A percentile compares a stretch with the other conserved stretches of the same genome.
Conservation (phyloP, 352 stramenopile species). For the Pythium phragmitis region DNA sequence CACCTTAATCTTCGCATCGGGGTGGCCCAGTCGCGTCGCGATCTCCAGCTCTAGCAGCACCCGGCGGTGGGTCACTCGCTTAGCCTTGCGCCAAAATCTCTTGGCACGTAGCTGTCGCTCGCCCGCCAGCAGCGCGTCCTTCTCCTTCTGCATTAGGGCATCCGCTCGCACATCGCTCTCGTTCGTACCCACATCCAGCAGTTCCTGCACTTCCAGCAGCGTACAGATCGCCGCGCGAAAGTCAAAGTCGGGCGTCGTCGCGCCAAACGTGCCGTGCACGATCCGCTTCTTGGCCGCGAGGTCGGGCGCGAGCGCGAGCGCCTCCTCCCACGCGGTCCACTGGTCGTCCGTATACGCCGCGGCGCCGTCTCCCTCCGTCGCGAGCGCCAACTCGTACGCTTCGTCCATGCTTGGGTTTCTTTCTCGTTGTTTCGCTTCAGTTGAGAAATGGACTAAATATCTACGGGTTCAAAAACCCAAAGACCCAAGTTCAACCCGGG, state of each 20-base stretch:
- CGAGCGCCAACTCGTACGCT: conserved; percentile 20
- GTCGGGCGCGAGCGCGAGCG: conserved; percentile 24
- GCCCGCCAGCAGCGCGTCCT: neutral
- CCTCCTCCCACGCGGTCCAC: conserved; percentile 28
- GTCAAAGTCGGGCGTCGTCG: conserved; percentile 12
- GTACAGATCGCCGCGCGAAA: conserved; percentile 21
- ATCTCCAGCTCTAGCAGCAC: conserved; percentile 46
- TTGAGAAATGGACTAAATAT: conserved; percentile 1
- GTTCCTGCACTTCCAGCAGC: conserved; percentile 39
- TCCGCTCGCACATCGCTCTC: conserved; percentile 22
- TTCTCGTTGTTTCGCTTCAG: neutral
- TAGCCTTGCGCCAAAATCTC: conserved; percentile 27
- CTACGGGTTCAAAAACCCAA: neutral
- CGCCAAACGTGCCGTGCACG: conserved; percentile 12
- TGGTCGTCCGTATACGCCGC: conserved; percentile 19
- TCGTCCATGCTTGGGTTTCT: conserved; percentile 16
- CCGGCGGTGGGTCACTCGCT: conserved; percentile 37
- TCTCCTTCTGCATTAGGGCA: conserved; percentile 23
- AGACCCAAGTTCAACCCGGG: neutral
- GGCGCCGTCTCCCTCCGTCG: conserved; percentile 4
- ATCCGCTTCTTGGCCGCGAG: conserved; percentile 23
- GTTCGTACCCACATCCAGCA: conserved; percentile 24
- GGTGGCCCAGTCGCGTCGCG: conserved; percentile 31
- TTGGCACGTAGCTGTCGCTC: conserved; percentile 27
- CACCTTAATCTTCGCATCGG: conserved; percentile 12